Percentiles rank a stretch among this genome's conserved stretches.
Conservation (phyloP, 257 asterid species). For the Ligustrum vulgare region DNA sequence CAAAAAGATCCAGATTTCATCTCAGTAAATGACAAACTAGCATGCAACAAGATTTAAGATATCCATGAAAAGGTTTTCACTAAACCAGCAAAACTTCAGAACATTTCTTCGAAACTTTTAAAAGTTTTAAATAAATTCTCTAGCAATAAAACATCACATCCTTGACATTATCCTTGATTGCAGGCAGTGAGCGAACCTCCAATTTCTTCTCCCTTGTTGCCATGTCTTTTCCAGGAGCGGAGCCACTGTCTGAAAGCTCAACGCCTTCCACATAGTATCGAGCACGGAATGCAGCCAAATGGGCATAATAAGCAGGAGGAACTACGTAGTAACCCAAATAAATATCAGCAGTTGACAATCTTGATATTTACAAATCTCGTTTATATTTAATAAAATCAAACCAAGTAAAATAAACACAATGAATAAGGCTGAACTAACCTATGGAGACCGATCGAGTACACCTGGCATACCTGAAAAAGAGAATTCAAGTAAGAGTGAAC, state of each 20-base stretch:
- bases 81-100: too few species aligned
- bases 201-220: constrained; percentile 38
- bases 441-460: constrained; percentile 73
- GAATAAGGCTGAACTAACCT: constrained; percentile 36
- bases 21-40: not conserved
- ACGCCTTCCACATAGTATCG: constrained; percentile 56
- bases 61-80: not conserved
- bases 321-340: constrained; percentile 36
- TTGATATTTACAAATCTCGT: not conserved
- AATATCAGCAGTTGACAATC: not conserved
- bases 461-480: constrained; percentile 58
- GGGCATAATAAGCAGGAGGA: constrained; percentile 90
- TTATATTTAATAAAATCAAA: not conserved
- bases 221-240: constrained; percentile 30
- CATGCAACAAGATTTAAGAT: not conserved
- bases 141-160: constrained; percentile 76
- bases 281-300: constrained; percentile 75
- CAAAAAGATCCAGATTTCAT: not conserved
- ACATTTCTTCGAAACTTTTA: not conserved
- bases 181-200: constrained; percentile 39
- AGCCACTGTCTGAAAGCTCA: constrained; percentile 40
- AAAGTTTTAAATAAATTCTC: not conserved
- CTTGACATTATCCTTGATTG: constrained; percentile 45
- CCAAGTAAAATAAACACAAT: not conserved
- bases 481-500: not conserved